Base-by-base conservation (phyloP, 2,329 filamentous ascomycete genomes). In the Pseudocercospora vitis region DNA sequence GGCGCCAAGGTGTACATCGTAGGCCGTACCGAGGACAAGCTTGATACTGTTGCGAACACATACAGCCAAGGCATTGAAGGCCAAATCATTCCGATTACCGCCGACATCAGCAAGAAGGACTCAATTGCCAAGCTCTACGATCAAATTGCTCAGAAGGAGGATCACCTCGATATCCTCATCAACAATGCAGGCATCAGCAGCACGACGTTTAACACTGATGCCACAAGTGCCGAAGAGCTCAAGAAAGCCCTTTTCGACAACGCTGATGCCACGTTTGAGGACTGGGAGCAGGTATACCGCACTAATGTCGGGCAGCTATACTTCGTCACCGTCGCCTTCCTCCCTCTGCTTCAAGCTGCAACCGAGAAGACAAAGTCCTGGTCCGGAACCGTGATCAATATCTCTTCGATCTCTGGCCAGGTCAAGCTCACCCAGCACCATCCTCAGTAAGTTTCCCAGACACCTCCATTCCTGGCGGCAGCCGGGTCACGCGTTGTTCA, bases 301-400 rank as follows among this genome's bases (percentile, higher is more conserved):
- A 76, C 74, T 19, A 78, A 78, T 52, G 76, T 78, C n/a, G 71
- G 75, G 7, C 70, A 72, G n/a, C 71, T 71, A 28, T 78, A 73
- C 59, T 72, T 78, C 60, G 76, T 77, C 71, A 74, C 70, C 11
- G 74, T 70, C 0, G 72, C 69, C 11, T 77, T 78, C 67, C 67
- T 77, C 3, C 76, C 75, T 18, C 70, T 78, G 2, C 70, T 78
- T 4, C 68, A 74, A 29, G 74, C 73, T 49, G 67, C 74, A 1
- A 73, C 73, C 0, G 71, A 76, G 50, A 63, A 67, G 18, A 66
- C 71, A 12, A 64, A 73, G 33, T 73, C 72, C 23, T 78, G 70
- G 62, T 76, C 73, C 5, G 72, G 69, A 14, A 71, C 68, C 3
- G 73, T 78, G 6, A 71, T 78, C 64, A 78, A 78, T 61, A 75